Percentiles rank a stretch among this genome's conserved stretches.
These are phyloP conservation scores for Holtermanniella nyarrowii DNA, from an alignment of 768 basidiomycete genomes.

Conservation along the genomic window DNA sequence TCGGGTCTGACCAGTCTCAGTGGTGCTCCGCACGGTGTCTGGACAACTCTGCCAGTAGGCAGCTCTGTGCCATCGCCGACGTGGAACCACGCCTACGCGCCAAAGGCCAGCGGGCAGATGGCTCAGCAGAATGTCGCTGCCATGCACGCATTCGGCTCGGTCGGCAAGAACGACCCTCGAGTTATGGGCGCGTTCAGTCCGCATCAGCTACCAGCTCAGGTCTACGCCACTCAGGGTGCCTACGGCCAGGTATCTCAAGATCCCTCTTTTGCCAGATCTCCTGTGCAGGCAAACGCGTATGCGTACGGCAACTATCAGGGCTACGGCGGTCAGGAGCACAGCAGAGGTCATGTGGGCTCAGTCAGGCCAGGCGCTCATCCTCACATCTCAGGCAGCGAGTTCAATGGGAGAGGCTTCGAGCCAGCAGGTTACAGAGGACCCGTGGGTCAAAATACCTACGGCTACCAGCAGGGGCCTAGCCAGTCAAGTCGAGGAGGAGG, in stretches of 20 bases:
- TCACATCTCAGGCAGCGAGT: too few species aligned
- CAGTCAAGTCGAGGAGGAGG: too few species aligned
- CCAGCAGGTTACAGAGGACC: too few species aligned
- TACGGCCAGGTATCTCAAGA: neutral
- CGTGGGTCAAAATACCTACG: too few species aligned
- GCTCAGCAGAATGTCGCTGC: neutral
- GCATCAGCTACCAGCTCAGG: neutral
- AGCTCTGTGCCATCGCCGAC: neutral
- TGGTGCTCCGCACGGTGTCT: neutral
- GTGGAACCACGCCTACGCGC: neutral
- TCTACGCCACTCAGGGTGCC: neutral
- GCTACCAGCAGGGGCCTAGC: too few species aligned
- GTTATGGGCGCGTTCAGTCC: neutral
- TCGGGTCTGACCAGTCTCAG: neutral
- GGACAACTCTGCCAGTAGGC: neutral
- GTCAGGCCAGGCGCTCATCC: too few species aligned
- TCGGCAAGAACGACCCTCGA: neutral
- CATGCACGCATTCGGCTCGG: neutral
- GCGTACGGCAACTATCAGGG: neutral
- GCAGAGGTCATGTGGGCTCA: too few species aligned
- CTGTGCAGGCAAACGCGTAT: neutral
- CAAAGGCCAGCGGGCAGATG: neutral
- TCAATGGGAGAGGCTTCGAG: too few species aligned
- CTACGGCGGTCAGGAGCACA: too few species aligned
- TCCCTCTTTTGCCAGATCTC: neutral